phyloP scores from a whole-genome alignment of 208 protist genomes.

The Chromosphaera perkinsii region DNA sequence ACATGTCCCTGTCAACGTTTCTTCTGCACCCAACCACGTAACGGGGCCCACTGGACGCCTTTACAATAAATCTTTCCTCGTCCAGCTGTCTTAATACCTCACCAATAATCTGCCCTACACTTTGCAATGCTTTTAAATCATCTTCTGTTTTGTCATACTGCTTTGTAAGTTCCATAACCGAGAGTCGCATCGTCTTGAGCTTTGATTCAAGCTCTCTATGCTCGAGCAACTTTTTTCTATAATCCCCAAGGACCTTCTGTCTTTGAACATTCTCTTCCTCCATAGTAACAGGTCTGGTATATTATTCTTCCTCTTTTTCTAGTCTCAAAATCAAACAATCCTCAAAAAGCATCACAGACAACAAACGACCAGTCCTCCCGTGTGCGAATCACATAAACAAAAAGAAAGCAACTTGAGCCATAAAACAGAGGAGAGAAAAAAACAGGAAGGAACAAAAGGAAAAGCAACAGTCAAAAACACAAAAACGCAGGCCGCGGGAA shows the following conservation, averaged over 20 bases:
- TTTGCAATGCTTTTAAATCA: conserved; percentile 93
- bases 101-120: conserved; percentile 95
- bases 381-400: no score
- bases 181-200: conserved; percentile 46
- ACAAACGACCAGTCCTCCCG: no score
- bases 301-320: no score
- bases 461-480: no score
- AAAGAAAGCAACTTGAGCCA: no score
- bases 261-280: conserved; percentile 18
- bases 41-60: conserved; percentile 93
- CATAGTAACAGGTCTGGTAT: no score
- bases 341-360: no score
- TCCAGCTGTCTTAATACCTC: conserved; percentile 92
- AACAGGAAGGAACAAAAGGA: not conserved
- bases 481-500: no score
- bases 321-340: no score
- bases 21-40: conserved; percentile 94
- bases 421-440: no score
- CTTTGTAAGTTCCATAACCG: conserved; percentile 66
- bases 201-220: conserved; percentile 56
- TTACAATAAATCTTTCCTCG: conserved; percentile 92
- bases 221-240: conserved; percentile 59
- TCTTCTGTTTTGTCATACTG: conserved; percentile 91
- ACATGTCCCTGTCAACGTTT: conserved; percentile 79
- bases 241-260: conserved; percentile 44